Conservation (phyloP, 306 rosid species). For the Castanea sativa region DNA sequence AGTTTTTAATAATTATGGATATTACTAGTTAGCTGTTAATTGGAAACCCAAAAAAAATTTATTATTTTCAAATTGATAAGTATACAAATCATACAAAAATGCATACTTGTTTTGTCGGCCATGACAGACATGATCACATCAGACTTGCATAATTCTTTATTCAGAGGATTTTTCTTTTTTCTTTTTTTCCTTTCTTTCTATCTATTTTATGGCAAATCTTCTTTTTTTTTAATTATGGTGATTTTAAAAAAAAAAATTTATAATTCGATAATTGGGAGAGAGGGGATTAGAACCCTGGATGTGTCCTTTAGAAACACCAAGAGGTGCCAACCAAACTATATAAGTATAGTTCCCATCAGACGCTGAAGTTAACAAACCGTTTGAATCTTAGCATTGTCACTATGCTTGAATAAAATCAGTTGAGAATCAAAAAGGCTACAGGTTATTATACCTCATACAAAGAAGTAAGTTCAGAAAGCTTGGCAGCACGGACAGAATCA, state of each 20-base stretch:
- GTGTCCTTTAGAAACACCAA: too few species aligned
- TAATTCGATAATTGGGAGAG: too few species aligned
- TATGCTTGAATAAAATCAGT: conserved; percentile 8
- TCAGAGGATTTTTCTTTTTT: background rate
- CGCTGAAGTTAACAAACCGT: background rate
- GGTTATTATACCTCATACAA: conserved; percentile 60
- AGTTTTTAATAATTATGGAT: background rate
- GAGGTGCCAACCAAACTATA: background rate
- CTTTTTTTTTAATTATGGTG: too few species aligned
- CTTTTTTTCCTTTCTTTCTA: background rate
- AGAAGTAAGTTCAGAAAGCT: conserved; percentile 70
- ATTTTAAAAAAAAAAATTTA: too few species aligned
- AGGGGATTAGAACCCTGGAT: too few species aligned
- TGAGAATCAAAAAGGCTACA: conserved; percentile 16
- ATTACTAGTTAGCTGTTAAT: background rate
- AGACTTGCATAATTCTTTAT: background rate
- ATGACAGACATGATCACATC: background rate
- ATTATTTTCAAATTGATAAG: background rate
- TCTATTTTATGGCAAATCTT: too few species aligned
- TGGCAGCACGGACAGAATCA: conserved; percentile 64
- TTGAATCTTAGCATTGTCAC: conserved; percentile 6
- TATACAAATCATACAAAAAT: background rate
- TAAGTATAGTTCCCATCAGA: background rate
- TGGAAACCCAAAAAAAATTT: background rate
- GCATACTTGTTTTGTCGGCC: background rate